Conservation (phyloP, 2,329 filamentous ascomycete genomes). For the Rhexocercosporidium sp. region DNA sequence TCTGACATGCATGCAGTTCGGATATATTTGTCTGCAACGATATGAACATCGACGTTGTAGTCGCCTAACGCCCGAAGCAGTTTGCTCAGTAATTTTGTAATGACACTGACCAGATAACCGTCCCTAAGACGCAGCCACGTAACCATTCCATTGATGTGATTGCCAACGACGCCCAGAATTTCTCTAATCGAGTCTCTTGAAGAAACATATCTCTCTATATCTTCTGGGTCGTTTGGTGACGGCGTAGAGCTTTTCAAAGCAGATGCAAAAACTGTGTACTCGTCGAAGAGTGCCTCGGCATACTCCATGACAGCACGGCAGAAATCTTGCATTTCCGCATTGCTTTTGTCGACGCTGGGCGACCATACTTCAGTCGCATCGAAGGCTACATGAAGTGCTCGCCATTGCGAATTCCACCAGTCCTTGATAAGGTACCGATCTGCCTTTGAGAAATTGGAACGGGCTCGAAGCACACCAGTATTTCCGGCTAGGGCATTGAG, state of each 20-base stretch:
- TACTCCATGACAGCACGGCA: constrained; percentile 96
- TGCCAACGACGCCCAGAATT: constrained; percentile 69
- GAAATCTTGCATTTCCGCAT: constrained; percentile 80
- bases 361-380: constrained; percentile 86
- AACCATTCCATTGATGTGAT: constrained; percentile 70
- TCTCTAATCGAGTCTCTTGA: constrained; percentile 50
- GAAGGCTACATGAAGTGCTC: constrained; percentile 80
- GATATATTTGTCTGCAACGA: constrained; percentile 64
- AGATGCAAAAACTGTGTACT: constrained; percentile 78
- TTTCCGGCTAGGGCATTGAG: constrained; percentile 62
- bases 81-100: constrained; percentile 83
- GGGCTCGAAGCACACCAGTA: constrained; percentile 52
- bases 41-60: constrained; percentile 72
- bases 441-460: constrained; percentile 28
- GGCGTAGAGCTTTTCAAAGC: constrained; percentile 48
- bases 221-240: constrained; percentile 34
- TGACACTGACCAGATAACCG: constrained; percentile 79
- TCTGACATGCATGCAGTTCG: constrained; percentile 65
- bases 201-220: constrained; percentile 36
- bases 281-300: constrained; percentile 81
- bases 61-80: constrained; percentile 82
- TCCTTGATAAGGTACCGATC: constrained; percentile 53
- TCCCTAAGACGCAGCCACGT: constrained; percentile 93
- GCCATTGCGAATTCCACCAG: constrained; percentile 90
- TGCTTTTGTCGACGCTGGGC: constrained; percentile 57